Conservation (phyloP, 768 basidiomycete genomes). For the Russula abietina region DNA sequence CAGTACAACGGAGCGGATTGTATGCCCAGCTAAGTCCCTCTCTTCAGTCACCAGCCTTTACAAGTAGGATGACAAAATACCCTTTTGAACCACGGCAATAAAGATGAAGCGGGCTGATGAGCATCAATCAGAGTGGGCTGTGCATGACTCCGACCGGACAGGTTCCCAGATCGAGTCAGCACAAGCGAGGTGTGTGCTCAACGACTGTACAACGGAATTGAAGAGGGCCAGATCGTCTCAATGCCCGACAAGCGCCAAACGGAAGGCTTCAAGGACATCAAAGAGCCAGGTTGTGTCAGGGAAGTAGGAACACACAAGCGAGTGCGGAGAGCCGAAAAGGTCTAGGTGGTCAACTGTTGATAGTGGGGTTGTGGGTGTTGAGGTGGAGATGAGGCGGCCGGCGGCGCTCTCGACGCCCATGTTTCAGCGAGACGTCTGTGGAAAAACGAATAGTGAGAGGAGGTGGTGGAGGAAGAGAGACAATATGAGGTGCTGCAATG, state of each 20-base stretch:
- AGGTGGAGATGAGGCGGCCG: slow-evolving; percentile 39
- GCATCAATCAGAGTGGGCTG: too few relatives aligned
- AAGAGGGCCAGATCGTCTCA: too few relatives aligned
- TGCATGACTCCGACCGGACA: too few relatives aligned
- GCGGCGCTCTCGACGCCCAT: slow-evolving; percentile 69
- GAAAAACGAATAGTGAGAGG: not conserved
- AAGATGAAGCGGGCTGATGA: too few relatives aligned
- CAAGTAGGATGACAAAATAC: slow-evolving; percentile 35
- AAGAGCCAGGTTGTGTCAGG: slow-evolving; percentile 91
- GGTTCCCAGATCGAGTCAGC: too few relatives aligned
- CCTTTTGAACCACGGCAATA: too few relatives aligned
- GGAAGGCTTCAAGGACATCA: too few relatives aligned
- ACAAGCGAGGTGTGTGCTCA: too few relatives aligned
- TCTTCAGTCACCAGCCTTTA: not conserved
- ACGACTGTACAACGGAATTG: too few relatives aligned
- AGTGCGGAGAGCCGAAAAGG: slow-evolving; percentile 73
- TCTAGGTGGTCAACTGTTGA: slow-evolving; percentile 84
- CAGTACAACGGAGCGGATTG: slow-evolving; percentile 77
- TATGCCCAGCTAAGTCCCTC: slow-evolving; percentile 60
- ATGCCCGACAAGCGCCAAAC: too few relatives aligned
- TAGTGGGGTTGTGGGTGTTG: slow-evolving; percentile 53
- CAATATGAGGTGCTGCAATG: slow-evolving; percentile 86
- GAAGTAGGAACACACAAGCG: slow-evolving; percentile 75
- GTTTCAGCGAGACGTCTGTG: slow-evolving; percentile 81
- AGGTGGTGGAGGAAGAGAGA: not conserved